Evolutionary conservation across 2,329 filamentous ascomycete species (phyloP).

Genomic region (Colletotrichum lentis): DNA sequence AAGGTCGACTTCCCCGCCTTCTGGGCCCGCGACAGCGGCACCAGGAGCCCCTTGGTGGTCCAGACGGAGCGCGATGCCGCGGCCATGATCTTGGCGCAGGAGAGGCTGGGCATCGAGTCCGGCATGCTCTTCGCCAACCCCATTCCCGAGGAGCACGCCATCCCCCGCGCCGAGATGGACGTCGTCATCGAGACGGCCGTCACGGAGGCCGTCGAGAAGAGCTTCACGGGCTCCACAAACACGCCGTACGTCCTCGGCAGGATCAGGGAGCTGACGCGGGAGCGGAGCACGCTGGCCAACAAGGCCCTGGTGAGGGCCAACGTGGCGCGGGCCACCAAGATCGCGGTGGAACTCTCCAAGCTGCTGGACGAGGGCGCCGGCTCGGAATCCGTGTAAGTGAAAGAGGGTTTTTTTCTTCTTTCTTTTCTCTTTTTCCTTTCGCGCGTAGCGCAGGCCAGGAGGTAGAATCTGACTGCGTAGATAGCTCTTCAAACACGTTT

Average conservation of each 20-base stretch:
- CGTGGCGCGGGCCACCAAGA: conserved; percentile 62
- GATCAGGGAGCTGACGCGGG: conserved; percentile 80
- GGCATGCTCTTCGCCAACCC: conserved; percentile 91
- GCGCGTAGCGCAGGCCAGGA: conserved; percentile 40
- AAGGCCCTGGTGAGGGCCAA: conserved; percentile 66
- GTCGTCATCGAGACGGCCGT: conserved; percentile 73
- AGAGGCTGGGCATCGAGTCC: conserved; percentile 74
- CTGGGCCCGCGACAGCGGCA: conserved; percentile 86
- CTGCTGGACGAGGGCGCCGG: conserved; percentile 33
- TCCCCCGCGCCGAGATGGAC: conserved; percentile 77
- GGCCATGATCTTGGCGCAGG: conserved; percentile 84
- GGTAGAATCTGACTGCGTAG: conserved; percentile 38
- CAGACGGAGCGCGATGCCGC: conserved; percentile 83
- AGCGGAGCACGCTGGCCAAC: conserved; percentile 78
- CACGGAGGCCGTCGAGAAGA: conserved; percentile 68
- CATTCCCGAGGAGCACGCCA: conserved; percentile 73
- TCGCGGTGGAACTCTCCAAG: conserved; percentile 61
- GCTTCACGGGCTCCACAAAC: conserved; percentile 76
- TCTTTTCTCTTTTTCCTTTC: conserved; percentile 15
- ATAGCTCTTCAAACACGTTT: conserved; percentile 36
- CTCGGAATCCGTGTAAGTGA: conserved; percentile 36
- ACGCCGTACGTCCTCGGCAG: conserved; percentile 84
- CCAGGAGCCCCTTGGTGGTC: conserved; percentile 79
- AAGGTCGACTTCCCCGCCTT: conserved; percentile 90
- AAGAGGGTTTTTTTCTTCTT: background rate